Evolutionary conservation across 306 rosid species (phyloP).

Genomic region (Amphicarpaea edgeworthii): DNA sequence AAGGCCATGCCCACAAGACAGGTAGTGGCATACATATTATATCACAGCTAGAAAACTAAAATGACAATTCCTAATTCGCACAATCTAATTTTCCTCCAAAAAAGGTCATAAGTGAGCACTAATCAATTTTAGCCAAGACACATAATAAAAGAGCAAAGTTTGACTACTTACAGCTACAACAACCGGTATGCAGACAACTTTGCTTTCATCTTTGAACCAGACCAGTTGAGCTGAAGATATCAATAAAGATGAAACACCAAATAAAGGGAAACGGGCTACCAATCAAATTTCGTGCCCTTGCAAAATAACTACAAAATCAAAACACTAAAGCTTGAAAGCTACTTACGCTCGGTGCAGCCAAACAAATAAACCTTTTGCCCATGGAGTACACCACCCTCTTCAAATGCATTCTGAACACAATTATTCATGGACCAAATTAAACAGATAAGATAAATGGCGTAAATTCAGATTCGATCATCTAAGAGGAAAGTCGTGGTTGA

Average conservation of each 20-base stretch:
- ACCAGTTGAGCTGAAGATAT: slow-evolving; percentile 78
- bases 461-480: neutral
- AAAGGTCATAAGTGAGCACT: neutral
- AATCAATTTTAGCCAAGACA: slow-evolving; percentile 18
- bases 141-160: slow-evolving; percentile 1
- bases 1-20: neutral
- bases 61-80: neutral
- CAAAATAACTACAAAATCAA: neutral
- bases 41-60: neutral
- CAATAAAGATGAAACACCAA: neutral
- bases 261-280: neutral
- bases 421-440: neutral
- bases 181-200: slow-evolving; percentile 70
- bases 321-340: neutral
- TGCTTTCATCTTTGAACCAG: slow-evolving; percentile 65
- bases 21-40: neutral
- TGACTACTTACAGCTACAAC: slow-evolving; percentile 72
- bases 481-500: neutral
- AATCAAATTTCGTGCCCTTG: neutral
- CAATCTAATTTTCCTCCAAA: neutral
- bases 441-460: neutral
- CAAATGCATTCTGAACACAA: slow-evolving; percentile 64
- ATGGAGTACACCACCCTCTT: slow-evolving; percentile 70
- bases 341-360: slow-evolving; percentile 74
- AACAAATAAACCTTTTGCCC: slow-evolving; percentile 75